Conservation (phyloP, 305 asterid species). For the Fraxinus greggii region DNA sequence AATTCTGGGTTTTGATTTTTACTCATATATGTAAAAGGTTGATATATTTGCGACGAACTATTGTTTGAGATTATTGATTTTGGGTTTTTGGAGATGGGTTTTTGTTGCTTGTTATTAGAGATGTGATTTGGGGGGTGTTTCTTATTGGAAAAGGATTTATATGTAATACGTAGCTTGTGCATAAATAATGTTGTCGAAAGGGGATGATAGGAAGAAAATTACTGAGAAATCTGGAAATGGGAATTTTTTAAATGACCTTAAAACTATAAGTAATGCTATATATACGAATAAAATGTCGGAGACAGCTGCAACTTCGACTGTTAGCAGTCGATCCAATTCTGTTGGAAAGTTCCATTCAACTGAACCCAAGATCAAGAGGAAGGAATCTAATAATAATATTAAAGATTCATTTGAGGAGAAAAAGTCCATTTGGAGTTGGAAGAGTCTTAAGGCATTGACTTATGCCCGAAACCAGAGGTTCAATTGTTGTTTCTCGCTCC, state of each 20-base stretch:
- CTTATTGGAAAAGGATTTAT: conserved; percentile 21
- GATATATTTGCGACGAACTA: background rate
- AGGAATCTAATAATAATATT: conserved; percentile 25
- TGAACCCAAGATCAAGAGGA: conserved; percentile 25
- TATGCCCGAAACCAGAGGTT: conserved; percentile 49
- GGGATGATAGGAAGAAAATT: conserved; percentile 57
- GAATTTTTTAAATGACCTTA: conserved; percentile 65
- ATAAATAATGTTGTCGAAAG: conserved; percentile 59
- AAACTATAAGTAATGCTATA: conserved; percentile 55
- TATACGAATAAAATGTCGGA: conserved; percentile 41
- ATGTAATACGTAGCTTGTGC: conserved; percentile 33
- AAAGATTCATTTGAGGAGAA: conserved; percentile 42
- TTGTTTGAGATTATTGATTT: conserved; percentile 3
- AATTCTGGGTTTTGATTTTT: conserved; percentile 16
- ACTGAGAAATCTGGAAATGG: conserved; percentile 60
- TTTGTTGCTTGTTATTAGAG: background rate
- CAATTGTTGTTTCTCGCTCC: conserved; percentile 60
- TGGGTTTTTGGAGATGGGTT: background rate
- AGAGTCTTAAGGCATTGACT: conserved; percentile 41
- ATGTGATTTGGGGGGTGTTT: conserved; percentile 16
- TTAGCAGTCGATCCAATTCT: conserved; percentile 43
- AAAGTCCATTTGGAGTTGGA: conserved; percentile 57
- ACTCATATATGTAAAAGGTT: background rate
- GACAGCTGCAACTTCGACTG: conserved; percentile 31
- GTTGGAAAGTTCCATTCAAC: conserved; percentile 33